A percentile compares a stretch with the other conserved stretches of the same genome.
phyloP scores from a whole-genome alignment of 1,284 basidiomycete genomes.

The Athelia psychrophila region DNA sequence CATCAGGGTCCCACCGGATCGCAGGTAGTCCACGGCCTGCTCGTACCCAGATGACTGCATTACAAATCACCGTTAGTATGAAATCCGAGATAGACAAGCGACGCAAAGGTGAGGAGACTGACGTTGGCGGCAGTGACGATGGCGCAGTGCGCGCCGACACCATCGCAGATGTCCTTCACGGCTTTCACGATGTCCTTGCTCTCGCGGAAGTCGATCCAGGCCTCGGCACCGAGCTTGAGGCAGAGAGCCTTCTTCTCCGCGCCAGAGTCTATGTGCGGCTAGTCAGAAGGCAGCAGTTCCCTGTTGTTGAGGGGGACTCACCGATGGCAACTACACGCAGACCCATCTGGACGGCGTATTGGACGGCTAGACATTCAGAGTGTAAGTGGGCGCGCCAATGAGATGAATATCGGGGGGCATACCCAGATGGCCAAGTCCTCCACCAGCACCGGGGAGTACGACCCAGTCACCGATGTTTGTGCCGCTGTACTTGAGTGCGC shows the following conservation, averaged over 20 bases:
- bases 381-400: constrained; percentile 3
- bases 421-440: constrained; percentile 71
- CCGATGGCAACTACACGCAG: constrained; percentile 80
- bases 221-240: constrained; percentile 69
- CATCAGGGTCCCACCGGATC: constrained; percentile 65
- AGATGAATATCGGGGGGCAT: not conserved
- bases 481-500: constrained; percentile 76
- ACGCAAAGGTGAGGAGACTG: constrained; percentile 12
- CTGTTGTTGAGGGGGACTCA: constrained; percentile 14
- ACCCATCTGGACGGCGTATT: constrained; percentile 76
- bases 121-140: constrained; percentile 63
- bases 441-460: constrained; percentile 78
- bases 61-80: not conserved
- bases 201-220: constrained; percentile 79
- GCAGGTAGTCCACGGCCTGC: constrained; percentile 70
- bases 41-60: constrained; percentile 56
- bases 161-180: constrained; percentile 64
- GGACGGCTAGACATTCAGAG: constrained; percentile 56
- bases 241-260: constrained; percentile 73
- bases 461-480: constrained; percentile 80
- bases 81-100: not conserved
- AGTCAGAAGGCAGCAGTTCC: not conserved
- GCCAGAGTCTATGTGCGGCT: constrained; percentile 52
- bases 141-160: constrained; percentile 73
- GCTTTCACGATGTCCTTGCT: constrained; percentile 58